A percentile compares a stretch with the other conserved stretches of the same genome.
These are phyloP conservation scores for Amanita rimosa DNA, from an alignment of 768 basidiomycete genomes.

Conservation along the genomic window DNA sequence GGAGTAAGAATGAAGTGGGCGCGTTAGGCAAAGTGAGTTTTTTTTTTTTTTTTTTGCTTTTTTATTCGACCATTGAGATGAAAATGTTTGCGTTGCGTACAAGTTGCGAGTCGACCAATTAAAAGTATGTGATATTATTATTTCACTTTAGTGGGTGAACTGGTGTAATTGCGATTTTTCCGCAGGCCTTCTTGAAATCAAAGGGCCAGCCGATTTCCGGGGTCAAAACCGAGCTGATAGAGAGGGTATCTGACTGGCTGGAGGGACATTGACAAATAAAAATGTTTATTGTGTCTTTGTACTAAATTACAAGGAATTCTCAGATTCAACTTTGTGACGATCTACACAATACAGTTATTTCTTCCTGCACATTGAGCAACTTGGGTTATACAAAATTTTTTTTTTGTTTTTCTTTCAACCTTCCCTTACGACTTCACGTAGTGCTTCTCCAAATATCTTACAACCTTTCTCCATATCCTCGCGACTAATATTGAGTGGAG, in stretches of 20 bases:
- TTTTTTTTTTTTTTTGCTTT: background rate
- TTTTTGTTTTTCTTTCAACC: conserved; percentile 19
- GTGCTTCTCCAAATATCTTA: conserved; percentile 54
- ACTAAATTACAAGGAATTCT: no score
- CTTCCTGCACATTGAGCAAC: no score
- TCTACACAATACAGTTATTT: background rate
- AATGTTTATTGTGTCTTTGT: no score
- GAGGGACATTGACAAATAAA: conserved; percentile 20
- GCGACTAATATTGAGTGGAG: conserved; percentile 71
- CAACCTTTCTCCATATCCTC: conserved; percentile 65
- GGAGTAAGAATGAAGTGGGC: conserved; percentile 50
- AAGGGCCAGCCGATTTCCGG: conserved; percentile 54
- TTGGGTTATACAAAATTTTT: no score
- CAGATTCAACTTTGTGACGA: no score
- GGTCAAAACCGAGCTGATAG: conserved; percentile 62
- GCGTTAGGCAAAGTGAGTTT: conserved; percentile 52
- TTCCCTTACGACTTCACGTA: conserved; percentile 54
- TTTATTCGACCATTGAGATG: no score
- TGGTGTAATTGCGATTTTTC: background rate
- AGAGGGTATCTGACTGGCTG: conserved; percentile 57
- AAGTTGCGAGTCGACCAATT: conserved; percentile 75
- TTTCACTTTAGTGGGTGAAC: conserved; percentile 7
- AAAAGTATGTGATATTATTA: conserved; percentile 44
- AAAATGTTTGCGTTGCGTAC: conserved; percentile 6
- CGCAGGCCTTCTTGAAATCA: conserved; percentile 64